Conservation (phyloP, 176 grass and related monocot genomes). For the Aegilops bicornis region DNA sequence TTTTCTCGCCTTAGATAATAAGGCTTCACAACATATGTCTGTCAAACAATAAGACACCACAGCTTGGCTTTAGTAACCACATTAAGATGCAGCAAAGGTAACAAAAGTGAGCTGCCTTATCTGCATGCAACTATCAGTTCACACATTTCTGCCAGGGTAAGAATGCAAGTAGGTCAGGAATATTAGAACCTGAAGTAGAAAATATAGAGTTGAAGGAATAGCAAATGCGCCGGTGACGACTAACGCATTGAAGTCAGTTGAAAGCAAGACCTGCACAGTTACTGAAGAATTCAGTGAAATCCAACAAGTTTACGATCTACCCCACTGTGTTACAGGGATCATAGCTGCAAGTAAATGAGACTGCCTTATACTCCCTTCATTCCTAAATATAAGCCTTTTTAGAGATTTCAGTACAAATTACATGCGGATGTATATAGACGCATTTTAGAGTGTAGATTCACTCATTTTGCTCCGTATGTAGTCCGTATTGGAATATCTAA, state of each 20-base stretch:
- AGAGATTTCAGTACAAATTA: no score
- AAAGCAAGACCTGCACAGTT: conserved; percentile 79
- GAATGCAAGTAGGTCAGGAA: conserved; percentile 16
- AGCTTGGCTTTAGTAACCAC: conserved; percentile 26
- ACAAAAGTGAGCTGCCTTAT: conserved; percentile 11
- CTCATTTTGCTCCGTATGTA: no score
- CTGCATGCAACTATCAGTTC: conserved; percentile 13
- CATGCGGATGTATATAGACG: no score
- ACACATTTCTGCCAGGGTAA: conserved; percentile 24
- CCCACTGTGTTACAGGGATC: neutral
- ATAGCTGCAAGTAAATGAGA: conserved; percentile 28
- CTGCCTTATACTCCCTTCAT: no score
- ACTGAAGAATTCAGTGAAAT: conserved; percentile 31
- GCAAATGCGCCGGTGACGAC: conserved; percentile 71
- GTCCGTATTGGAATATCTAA: no score
- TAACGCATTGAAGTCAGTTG: conserved; percentile 66
- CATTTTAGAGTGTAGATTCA: no score
- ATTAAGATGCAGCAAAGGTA: conserved; percentile 23
- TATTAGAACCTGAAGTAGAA: conserved; percentile 85
- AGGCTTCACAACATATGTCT: conserved; percentile 91
- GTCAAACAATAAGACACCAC: conserved; percentile 39
- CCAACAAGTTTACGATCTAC: conserved; percentile 26
- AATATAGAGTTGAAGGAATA: conserved; percentile 95
- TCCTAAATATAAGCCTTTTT: no score
- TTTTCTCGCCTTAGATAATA: conserved; percentile 64